Percentiles rank a stretch among this genome's conserved stretches.
phyloP scores from a whole-genome alignment of 2,329 filamentous ascomycete species.

The Penicillium sp. region DNA sequence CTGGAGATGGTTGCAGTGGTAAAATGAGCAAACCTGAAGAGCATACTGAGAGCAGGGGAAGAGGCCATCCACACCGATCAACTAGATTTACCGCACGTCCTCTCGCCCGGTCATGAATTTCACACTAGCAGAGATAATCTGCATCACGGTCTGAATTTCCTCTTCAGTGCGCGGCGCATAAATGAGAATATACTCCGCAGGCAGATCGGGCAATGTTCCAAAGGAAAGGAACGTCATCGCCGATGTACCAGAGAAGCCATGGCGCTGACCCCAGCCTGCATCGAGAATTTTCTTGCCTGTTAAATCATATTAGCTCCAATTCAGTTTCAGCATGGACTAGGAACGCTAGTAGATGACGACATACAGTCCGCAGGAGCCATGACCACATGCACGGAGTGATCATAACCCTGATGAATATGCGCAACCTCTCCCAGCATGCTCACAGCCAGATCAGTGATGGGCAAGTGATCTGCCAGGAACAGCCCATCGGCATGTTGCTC shows the following conservation, averaged over 20 bases:
- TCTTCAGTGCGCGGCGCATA: conserved; percentile 40
- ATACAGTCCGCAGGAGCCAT: conserved; percentile 76
- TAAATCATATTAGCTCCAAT: not conserved
- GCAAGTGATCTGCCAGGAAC: conserved; percentile 31
- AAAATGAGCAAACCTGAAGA: not conserved
- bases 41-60: not conserved
- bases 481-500: conserved; percentile 32
- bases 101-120: conserved; percentile 35
- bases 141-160: conserved; percentile 35
- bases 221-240: conserved; percentile 64
- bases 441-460: conserved; percentile 19
- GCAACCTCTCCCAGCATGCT: conserved; percentile 70
- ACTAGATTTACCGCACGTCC: conserved; percentile 20
- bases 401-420: conserved; percentile 73
- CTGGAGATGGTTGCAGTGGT: not conserved
- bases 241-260: conserved; percentile 58
- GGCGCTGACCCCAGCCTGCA: conserved; percentile 76
- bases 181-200: conserved; percentile 36
- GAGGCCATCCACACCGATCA: not conserved
- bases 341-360: conserved; percentile 7
- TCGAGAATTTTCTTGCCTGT: conserved; percentile 64
- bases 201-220: conserved; percentile 21
- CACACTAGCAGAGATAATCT: conserved; percentile 37
- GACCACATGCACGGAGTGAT: conserved; percentile 76
- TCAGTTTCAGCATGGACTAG: not conserved